Evolutionary conservation across 2,329 filamentous ascomycete species (phyloP), one percentile per base, ranked within the genome.

Genomic region (Calonectria pseudoreteaudii): DNA sequence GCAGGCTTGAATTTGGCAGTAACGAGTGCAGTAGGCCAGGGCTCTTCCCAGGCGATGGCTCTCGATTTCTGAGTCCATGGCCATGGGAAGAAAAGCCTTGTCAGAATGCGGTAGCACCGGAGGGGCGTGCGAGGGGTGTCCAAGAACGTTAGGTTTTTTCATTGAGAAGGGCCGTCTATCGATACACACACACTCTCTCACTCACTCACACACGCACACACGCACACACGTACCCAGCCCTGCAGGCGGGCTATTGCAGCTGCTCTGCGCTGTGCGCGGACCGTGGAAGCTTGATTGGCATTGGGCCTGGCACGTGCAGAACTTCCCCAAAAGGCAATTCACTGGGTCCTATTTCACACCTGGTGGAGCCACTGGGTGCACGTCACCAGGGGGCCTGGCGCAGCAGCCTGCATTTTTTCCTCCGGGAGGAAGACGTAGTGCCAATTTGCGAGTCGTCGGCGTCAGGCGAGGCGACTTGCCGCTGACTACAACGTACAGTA

Each of bases 271-370:
- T 31, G 11, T 68, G 36, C 66, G 66, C 66, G 66, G 66, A 68
- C 41, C 31, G 10, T 20, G 18, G 49, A 69, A 69, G 53, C 66
- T 69, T 69, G 41, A 50, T 60, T 62, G 41, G 36, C n/a, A 38
- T 38, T 60, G 18, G 16, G 52, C 52, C 36, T 62, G 14, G 67
- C 67, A 69, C 67, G 67, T 69, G 67, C 67, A 62, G 44, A 8
- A 62, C 31, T 69, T 49, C 67, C 67, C 30, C n/a, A 47, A 41
- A 58, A 31, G 67, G 67, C 41, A 69, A 62, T 26, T 44, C 44
- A 47, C 52, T 31, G 53, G 53, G 28, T 10, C 34, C 26, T 28
- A 49, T 47, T 49, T 69, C 53, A 8, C 53, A 38, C 47, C 47
- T 16, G 41, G 60, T 23, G 38, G 36, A 20, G 26, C 9, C 34